Evolutionary conservation across 257 asterid species (phyloP).

Genomic region (Nicotiana tomentosiformis): DNA sequence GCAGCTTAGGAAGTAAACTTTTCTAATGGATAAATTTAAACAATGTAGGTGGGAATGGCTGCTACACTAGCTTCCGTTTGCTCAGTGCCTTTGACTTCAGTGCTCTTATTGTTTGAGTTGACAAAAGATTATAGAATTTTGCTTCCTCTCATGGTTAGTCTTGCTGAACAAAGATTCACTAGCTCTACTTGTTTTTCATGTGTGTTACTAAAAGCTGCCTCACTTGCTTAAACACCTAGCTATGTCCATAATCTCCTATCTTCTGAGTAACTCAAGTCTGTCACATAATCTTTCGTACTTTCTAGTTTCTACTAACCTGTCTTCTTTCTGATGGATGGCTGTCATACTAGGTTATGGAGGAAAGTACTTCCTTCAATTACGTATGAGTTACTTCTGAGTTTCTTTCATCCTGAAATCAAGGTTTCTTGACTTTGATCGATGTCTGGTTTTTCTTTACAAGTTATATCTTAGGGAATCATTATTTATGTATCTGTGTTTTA

Average conservation of each 20-base stretch:
- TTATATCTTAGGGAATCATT: neutral
- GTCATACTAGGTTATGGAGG: neutral
- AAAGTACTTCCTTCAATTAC: neutral
- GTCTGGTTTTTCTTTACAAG: neutral
- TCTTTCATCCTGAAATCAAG: neutral
- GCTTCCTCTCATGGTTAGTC: constrained; percentile 92
- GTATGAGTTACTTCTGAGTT: neutral
- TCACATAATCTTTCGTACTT: too few relatives aligned
- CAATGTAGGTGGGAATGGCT: constrained; percentile 97
- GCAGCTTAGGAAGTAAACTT: constrained; percentile 11
- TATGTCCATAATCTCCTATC: neutral
- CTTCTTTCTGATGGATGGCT: neutral
- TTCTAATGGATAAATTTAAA: constrained; percentile 4
- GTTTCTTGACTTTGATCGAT: neutral
- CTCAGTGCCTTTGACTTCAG: constrained; percentile 95
- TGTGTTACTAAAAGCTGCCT: neutral
- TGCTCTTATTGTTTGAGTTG: constrained; percentile 90
- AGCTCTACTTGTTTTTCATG: neutral
- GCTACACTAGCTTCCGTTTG: constrained; percentile 96
- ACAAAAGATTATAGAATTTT: constrained; percentile 91
- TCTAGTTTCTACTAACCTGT: neutral
- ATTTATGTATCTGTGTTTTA: neutral
- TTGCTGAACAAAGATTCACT: neutral
- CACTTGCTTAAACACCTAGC: neutral
- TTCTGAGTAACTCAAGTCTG: neutral